These are phyloP conservation scores for Prunus yedoensis DNA, from an alignment of 331 rosid species.

Conservation along the genomic window DNA sequence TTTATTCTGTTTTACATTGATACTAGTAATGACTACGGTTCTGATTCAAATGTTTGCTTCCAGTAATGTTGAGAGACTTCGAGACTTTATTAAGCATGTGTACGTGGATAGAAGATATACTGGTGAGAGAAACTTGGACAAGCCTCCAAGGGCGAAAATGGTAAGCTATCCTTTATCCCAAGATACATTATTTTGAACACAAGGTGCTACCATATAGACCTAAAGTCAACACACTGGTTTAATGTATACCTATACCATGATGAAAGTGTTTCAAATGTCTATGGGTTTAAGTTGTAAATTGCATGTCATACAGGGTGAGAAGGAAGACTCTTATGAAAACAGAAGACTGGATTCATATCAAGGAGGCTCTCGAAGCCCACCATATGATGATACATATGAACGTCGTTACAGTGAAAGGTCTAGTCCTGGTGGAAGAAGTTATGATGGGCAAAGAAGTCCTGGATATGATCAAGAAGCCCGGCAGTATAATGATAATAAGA, in stretches of 20 bases:
- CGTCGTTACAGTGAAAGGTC: slow-evolving; percentile 74
- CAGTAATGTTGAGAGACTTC: slow-evolving; percentile 89
- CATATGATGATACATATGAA: slow-evolving; percentile 63
- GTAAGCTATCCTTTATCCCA: slow-evolving; percentile 31
- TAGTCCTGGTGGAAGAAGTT: slow-evolving; percentile 82
- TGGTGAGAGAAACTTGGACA: slow-evolving; percentile 68
- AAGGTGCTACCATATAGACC: background rate
- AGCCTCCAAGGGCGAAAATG: slow-evolving; percentile 63
- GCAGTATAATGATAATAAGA: slow-evolving; percentile 60
- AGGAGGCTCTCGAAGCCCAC: slow-evolving; percentile 88
- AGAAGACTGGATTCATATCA: slow-evolving; percentile 58
- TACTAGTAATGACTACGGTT: slow-evolving; percentile 17
- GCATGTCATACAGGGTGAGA: slow-evolving; percentile 68
- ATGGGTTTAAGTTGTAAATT: slow-evolving; percentile 25
- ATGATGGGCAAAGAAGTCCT: slow-evolving; percentile 70
- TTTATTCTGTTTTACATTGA: slow-evolving; percentile 2
- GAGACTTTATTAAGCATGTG: slow-evolving; percentile 92
- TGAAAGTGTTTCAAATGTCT: slow-evolving; percentile 18
- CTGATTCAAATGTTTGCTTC: slow-evolving; percentile 46
- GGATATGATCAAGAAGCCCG: slow-evolving; percentile 81
- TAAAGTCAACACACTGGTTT: slow-evolving; percentile 2
- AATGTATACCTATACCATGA: slow-evolving; percentile 2
- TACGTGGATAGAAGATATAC: slow-evolving; percentile 81
- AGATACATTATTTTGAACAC: background rate
- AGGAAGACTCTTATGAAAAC: slow-evolving; percentile 66